phyloP scores from a whole-genome alignment of 176 grass and related monocot species.

The Guadua angustifolia region DNA sequence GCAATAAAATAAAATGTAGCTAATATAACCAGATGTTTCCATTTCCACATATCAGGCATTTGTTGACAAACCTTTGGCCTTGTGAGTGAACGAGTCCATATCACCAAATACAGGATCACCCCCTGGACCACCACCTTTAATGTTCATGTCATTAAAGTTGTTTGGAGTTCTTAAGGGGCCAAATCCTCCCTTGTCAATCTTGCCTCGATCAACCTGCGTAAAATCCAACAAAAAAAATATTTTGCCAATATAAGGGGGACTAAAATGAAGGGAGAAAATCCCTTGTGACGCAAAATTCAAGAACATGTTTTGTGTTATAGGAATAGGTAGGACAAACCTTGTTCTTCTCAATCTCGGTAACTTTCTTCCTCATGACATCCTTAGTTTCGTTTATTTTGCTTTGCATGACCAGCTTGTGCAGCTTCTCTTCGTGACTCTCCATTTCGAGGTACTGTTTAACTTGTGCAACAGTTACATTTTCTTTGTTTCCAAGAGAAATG shows the following conservation, averaged over 20 bases:
- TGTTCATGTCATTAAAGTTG: slow-evolving; percentile 63
- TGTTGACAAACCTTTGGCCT: slow-evolving; percentile 65
- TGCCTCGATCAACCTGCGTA: slow-evolving; percentile 70
- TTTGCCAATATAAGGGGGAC: background rate
- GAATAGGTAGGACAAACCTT: slow-evolving; percentile 53
- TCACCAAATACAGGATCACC: slow-evolving; percentile 67
- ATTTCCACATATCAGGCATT: slow-evolving; percentile 21
- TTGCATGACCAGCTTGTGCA: slow-evolving; percentile 72
- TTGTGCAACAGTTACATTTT: slow-evolving; percentile 81
- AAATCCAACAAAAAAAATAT: slow-evolving; percentile 10
- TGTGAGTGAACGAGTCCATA: slow-evolving; percentile 56
- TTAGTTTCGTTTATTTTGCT: slow-evolving; percentile 90
- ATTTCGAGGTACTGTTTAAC: slow-evolving; percentile 89
- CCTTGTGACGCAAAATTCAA: background rate
- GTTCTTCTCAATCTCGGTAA: slow-evolving; percentile 91
- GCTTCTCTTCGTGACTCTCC: slow-evolving; percentile 89
- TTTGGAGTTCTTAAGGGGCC: slow-evolving; percentile 62
- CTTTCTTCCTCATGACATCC: slow-evolving; percentile 71
- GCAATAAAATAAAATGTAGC: background rate
- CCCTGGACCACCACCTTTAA: slow-evolving; percentile 56
- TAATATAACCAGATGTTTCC: background rate
- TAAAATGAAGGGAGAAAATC: background rate
- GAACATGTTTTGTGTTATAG: background rate
- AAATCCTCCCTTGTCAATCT: slow-evolving; percentile 58
- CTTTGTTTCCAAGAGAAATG: slow-evolving; percentile 88